phyloP scores from a whole-genome alignment of 306 rosid species.

The Glycine latifolia region DNA sequence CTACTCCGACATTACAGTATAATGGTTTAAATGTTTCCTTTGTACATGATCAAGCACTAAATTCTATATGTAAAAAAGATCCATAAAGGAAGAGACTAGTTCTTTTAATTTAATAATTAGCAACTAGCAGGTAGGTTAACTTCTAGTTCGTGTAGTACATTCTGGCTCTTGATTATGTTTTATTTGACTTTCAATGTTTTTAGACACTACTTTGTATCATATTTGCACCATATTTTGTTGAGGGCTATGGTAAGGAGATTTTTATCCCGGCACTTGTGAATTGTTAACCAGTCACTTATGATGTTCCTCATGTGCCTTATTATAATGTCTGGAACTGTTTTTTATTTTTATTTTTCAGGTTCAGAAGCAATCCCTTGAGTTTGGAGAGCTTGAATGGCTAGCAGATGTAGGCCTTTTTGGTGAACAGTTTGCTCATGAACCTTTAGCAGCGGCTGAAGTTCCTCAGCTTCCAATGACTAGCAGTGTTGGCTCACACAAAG shows the following conservation, averaged over 20 bases:
- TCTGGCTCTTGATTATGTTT: constrained; percentile 16
- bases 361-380: constrained; percentile 82
- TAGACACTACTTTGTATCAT: neutral
- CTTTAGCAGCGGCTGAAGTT: constrained; percentile 90
- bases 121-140: neutral
- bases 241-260: constrained; percentile 27
- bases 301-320: neutral
- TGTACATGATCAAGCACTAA: neutral
- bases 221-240: constrained; percentile 5
- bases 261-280: no score
- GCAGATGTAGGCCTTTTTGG: constrained; percentile 74
- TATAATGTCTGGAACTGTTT: neutral
- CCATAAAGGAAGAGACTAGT: neutral
- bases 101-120: constrained; percentile 10
- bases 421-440: constrained; percentile 71
- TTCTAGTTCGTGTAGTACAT: neutral
- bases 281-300: neutral
- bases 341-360: neutral
- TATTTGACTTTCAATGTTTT: neutral
- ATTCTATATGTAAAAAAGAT: neutral
- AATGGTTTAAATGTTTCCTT: neutral
- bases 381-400: constrained; percentile 94
- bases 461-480: constrained; percentile 77
- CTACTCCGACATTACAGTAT: neutral
- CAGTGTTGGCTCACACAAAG: constrained; percentile 55